A percentile compares a stretch with the other conserved stretches of the same genome.
Evolutionary conservation across 257 asterid genomes (phyloP).

Genomic region (Haberlea rhodopensis): DNA sequence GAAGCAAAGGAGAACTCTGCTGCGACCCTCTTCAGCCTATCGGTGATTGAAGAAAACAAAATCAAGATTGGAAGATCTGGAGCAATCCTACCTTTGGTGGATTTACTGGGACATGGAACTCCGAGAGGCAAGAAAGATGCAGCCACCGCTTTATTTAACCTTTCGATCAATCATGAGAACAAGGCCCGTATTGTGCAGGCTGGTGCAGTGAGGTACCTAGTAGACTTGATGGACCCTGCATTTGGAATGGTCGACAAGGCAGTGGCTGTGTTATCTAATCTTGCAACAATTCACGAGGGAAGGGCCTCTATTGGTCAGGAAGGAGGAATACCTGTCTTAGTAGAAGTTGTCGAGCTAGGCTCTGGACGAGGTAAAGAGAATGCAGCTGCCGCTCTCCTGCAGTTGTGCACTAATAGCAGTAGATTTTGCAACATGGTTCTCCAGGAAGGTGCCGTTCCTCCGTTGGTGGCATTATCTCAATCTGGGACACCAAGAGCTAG

Average conservation of each 20-base stretch:
- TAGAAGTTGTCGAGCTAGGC: constrained; percentile 87
- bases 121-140: constrained; percentile 87
- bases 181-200: constrained; percentile 74
- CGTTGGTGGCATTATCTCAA: constrained; percentile 70
- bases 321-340: constrained; percentile 69
- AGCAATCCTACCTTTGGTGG: constrained; percentile 79
- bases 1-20: constrained; percentile 91
- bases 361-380: constrained; percentile 86
- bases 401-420: constrained; percentile 68
- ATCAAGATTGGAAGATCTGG: constrained; percentile 73
- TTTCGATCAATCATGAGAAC: constrained; percentile 66
- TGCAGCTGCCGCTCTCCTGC: constrained; percentile 92
- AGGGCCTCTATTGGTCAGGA: constrained; percentile 65
- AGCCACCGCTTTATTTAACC: constrained; percentile 62
- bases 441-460: constrained; percentile 87
- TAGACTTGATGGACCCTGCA: constrained; percentile 88
- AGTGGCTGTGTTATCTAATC: constrained; percentile 80
- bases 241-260: constrained; percentile 91
- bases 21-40: constrained; percentile 83
- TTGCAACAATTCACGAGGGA: constrained; percentile 74
- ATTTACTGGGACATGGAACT: constrained; percentile 75
- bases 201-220: constrained; percentile 79
- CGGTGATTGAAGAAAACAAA: constrained; percentile 74
- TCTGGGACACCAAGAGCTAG: constrained; percentile 85
- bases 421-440: constrained; percentile 70